phyloP scores from a whole-genome alignment of 306 rosid genomes.

The Styphnolobium japonicum region DNA sequence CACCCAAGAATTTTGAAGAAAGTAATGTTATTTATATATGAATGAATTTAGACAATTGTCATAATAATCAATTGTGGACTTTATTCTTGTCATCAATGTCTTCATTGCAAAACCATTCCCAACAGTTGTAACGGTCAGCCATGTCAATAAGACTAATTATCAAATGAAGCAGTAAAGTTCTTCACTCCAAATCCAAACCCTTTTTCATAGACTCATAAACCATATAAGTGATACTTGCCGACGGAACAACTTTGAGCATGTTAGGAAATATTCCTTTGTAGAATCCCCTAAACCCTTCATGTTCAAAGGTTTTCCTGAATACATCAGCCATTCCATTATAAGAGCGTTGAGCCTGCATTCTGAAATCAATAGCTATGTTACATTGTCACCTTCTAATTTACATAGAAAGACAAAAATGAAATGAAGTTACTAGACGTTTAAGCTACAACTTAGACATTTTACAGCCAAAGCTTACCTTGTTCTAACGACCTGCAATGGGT shows the following conservation, averaged over 20 bases:
- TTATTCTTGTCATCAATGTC: conserved; percentile 48
- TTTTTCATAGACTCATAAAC: conserved; percentile 88
- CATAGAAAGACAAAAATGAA: conserved; percentile 1
- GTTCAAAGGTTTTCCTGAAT: conserved; percentile 74
- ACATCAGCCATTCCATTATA: conserved; percentile 82
- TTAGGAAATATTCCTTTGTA: conserved; percentile 94
- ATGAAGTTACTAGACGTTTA: conserved; percentile 3
- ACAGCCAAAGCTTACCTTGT: conserved; percentile 60
- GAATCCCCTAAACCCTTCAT: conserved; percentile 80
- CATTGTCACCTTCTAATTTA: conserved; percentile 21
- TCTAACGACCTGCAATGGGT: conserved; percentile 89
- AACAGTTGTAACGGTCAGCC: conserved; percentile 44
- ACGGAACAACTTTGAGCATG: conserved; percentile 91
- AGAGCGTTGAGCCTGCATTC: conserved; percentile 87
- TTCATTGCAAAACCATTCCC: conserved; percentile 30
- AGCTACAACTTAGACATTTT: conserved; percentile 10
- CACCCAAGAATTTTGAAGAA: conserved; percentile 36
- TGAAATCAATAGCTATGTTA: conserved; percentile 37
- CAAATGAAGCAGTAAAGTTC: conserved; percentile 14
- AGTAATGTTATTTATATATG: conserved; percentile 35
- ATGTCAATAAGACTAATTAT: conserved; percentile 33
- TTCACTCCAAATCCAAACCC: conserved; percentile 74
- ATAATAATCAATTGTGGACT: conserved; percentile 36
- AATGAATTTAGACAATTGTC: conserved; percentile 36
- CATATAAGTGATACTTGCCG: conserved; percentile 92